Evolutionary conservation across 108 stramenopile genomes (phyloP).

Genomic region (Mediolabrus comicus): DNA sequence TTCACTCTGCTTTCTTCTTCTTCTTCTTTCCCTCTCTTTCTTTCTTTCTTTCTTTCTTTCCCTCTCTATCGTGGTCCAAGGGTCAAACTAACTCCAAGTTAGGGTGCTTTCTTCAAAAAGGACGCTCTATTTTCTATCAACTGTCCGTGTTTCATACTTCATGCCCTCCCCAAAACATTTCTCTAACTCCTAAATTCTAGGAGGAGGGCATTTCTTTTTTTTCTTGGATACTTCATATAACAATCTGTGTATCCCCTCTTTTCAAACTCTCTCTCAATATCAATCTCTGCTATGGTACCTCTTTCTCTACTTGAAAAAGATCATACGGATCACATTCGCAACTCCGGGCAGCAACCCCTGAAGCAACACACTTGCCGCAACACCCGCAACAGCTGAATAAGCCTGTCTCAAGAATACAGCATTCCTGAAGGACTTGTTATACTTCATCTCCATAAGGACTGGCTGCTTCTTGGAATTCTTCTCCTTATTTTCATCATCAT

Average conservation of each 20-base stretch:
- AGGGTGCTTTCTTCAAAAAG: no score
- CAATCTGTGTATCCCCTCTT: not conserved
- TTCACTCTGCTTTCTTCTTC: not conserved
- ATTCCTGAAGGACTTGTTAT: constrained; percentile 40
- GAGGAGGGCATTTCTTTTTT: not conserved
- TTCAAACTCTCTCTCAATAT: no score
- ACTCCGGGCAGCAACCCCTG: constrained; percentile 30
- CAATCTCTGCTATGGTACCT: no score
- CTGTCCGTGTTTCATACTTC: not conserved
- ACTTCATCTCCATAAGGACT: constrained; percentile 42
- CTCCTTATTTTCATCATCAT: constrained; percentile 3
- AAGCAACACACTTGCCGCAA: constrained; percentile 26
- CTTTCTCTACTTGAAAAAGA: constrained; percentile 18
- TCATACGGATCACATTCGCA: constrained; percentile 22
- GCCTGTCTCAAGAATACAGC: constrained; percentile 35
- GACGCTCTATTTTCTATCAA: not conserved
- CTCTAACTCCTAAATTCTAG: not conserved
- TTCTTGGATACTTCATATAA: no score
- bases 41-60: not conserved
- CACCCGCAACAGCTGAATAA: constrained; percentile 33
- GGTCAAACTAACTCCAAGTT: not conserved
- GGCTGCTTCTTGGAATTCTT: constrained; percentile 14
- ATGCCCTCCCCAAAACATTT: not conserved
- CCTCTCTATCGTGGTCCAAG: not conserved
- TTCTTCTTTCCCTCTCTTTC: not conserved